Evolutionary conservation across 164 flowering plant species (phyloP).

Genomic region (Macadamia tetraphylla): DNA sequence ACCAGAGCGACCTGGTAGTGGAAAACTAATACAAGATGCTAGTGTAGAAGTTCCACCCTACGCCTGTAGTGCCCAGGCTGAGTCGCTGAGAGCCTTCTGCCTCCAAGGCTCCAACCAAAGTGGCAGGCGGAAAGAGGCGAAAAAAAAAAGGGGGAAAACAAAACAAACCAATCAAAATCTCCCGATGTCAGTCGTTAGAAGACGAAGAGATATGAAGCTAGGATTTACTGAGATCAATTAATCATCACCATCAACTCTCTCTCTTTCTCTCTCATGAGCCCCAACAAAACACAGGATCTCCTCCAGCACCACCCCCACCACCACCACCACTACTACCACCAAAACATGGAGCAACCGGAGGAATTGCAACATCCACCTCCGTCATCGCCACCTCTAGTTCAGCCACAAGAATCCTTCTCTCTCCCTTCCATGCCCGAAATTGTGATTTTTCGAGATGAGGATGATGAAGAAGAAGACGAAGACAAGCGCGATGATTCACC

Average conservation of each 20-base stretch:
- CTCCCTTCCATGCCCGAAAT: background rate
- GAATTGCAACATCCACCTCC: background rate
- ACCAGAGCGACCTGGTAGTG: too few relatives aligned
- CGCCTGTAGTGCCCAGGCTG: too few relatives aligned
- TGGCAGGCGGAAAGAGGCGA: too few relatives aligned
- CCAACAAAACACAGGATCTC: background rate
- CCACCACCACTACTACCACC: background rate
- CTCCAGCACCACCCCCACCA: background rate
- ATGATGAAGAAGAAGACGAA: background rate
- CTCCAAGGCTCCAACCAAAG: too few relatives aligned
- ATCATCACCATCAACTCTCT: too few relatives aligned
- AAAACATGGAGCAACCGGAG: background rate
- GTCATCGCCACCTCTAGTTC: background rate
- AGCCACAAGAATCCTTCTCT: background rate
- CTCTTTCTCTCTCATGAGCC: background rate
- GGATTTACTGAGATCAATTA: background rate
- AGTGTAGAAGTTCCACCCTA: too few relatives aligned
- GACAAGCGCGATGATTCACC: conserved; percentile 13
- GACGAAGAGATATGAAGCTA: background rate
- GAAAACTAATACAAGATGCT: too few relatives aligned
- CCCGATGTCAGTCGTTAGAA: too few relatives aligned
- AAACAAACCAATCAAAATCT: too few relatives aligned
- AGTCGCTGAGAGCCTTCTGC: too few relatives aligned
- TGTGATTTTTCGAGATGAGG: background rate
- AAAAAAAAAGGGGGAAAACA: too few relatives aligned